phyloP scores from a whole-genome alignment of 768 basidiomycete genomes.

The Podaxis pistillaris region DNA sequence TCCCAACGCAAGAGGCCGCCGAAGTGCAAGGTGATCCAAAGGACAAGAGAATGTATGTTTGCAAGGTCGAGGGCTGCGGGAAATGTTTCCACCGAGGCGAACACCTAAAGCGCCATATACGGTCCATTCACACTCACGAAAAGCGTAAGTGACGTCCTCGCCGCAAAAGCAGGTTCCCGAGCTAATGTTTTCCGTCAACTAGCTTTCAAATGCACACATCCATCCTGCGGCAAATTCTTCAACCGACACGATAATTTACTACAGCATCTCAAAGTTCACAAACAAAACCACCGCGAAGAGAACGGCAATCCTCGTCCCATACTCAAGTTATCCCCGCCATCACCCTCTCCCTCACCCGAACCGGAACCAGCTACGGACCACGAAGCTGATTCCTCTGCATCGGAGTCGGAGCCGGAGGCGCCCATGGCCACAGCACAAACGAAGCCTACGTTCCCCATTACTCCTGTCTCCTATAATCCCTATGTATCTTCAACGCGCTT shows the following conservation, averaged over 20 bases:
- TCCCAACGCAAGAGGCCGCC: constrained; percentile 49
- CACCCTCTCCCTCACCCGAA: constrained; percentile 20
- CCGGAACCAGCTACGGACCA: constrained; percentile 16
- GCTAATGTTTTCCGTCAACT: constrained; percentile 15
- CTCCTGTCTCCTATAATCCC: constrained; percentile 19
- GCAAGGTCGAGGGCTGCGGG: constrained; percentile 66
- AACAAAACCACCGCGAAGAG: constrained; percentile 25
- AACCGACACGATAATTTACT: constrained; percentile 79
- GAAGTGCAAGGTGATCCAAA: constrained; percentile 24
- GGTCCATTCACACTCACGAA: constrained; percentile 74
- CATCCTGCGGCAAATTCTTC: constrained; percentile 69
- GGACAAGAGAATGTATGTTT: constrained; percentile 47
- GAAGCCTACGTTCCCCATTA: constrained; percentile 14
- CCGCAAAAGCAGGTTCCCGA: constrained; percentile 2
- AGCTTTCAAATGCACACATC: constrained; percentile 75
- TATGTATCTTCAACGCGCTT: constrained; percentile 13
- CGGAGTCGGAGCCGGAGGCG: constrained; percentile 11
- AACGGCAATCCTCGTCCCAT: constrained; percentile 16
- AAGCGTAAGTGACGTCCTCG: constrained; percentile 55
- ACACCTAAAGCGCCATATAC: constrained; percentile 74
- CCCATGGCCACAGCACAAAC: constrained; percentile 10
- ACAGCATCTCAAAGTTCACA: constrained; percentile 76
- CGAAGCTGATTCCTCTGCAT: constrained; percentile 11
- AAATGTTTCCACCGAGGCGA: constrained; percentile 75
- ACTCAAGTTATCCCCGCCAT: constrained; percentile 13